Conservation (phyloP, 495 filamentous ascomycete species). For the Rusavskia elegans region DNA sequence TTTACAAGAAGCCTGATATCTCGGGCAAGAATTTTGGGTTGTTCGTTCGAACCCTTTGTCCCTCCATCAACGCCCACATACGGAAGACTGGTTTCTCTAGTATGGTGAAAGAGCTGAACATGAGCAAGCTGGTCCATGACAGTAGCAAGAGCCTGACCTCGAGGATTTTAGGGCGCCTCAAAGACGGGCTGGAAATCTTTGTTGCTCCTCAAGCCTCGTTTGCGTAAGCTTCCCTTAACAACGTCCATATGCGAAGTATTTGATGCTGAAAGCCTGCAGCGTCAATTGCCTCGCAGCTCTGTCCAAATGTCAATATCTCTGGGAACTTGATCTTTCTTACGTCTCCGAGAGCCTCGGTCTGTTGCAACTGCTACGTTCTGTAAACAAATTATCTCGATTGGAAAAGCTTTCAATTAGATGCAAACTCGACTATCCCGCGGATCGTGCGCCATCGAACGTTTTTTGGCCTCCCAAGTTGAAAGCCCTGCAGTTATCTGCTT, state of each 20-base stretch:
- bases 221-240: conserved; percentile 21
- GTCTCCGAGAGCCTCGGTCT: conserved; percentile 24
- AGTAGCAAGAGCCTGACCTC: conserved; percentile 48
- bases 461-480: background rate
- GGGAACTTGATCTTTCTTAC: conserved; percentile 41
- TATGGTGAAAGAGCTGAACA: conserved; percentile 40
- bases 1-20: conserved; percentile 41
- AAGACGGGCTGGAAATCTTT: conserved; percentile 41
- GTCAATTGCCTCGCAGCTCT: conserved; percentile 48
- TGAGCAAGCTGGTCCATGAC: conserved; percentile 47
- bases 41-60: conserved; percentile 49
- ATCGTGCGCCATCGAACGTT: background rate
- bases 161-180: conserved; percentile 42
- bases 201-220: conserved; percentile 52
- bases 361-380: conserved; percentile 33
- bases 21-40: conserved; percentile 35
- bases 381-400: conserved; percentile 32
- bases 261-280: conserved; percentile 11
- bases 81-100: conserved; percentile 36
- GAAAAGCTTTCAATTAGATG: conserved; percentile 19
- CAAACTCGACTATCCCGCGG: background rate
- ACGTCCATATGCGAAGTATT: background rate
- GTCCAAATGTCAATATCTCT: conserved; percentile 41
- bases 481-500: background rate
- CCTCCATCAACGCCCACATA: conserved; percentile 39